phyloP scores from a whole-genome alignment of 768 basidiomycete genomes.

The Russula ochroleuca region DNA sequence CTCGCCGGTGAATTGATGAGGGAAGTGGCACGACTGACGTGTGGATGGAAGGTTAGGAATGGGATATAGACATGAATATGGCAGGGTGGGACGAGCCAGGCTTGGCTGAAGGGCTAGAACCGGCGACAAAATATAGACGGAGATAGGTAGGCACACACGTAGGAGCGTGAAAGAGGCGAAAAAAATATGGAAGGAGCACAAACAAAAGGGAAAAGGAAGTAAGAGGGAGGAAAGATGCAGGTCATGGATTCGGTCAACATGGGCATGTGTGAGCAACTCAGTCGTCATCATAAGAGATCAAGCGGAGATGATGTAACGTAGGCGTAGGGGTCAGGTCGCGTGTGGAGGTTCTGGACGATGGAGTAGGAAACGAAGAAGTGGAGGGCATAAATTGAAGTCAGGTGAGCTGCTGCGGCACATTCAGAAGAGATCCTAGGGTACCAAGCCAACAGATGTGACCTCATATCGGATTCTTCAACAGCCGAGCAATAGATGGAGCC shows the following conservation, averaged over 20 bases:
- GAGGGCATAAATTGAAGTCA: constrained; percentile 10
- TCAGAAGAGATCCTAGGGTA: constrained; percentile 12
- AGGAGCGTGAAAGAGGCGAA: not conserved
- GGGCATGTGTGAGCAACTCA: constrained; percentile 16
- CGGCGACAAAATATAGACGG: constrained; percentile 16
- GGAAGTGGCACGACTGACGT: not conserved
- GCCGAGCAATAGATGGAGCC: constrained; percentile 8
- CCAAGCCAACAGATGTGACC: not conserved
- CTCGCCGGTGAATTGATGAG: not conserved
- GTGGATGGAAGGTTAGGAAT: constrained; percentile 3
- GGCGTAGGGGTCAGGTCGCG: constrained; percentile 3
- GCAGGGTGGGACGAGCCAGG: constrained; percentile 14
- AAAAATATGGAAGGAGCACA: not conserved
- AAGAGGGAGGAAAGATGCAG: constrained; percentile 16
- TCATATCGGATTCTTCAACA: constrained; percentile 4
- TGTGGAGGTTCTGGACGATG: not conserved
- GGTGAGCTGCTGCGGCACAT: constrained; percentile 9
- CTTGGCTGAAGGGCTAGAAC: constrained; percentile 18
- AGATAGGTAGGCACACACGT: constrained; percentile 12
- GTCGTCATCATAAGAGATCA: constrained; percentile 23
- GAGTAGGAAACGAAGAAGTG: not conserved
- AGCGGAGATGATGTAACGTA: constrained; percentile 15
- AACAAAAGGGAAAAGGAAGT: not conserved
- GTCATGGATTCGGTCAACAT: constrained; percentile 17
- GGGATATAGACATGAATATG: constrained; percentile 19